Evolutionary conservation across 202 grass and related monocot species (phyloP).

Genomic region (Setaria viridis): DNA sequence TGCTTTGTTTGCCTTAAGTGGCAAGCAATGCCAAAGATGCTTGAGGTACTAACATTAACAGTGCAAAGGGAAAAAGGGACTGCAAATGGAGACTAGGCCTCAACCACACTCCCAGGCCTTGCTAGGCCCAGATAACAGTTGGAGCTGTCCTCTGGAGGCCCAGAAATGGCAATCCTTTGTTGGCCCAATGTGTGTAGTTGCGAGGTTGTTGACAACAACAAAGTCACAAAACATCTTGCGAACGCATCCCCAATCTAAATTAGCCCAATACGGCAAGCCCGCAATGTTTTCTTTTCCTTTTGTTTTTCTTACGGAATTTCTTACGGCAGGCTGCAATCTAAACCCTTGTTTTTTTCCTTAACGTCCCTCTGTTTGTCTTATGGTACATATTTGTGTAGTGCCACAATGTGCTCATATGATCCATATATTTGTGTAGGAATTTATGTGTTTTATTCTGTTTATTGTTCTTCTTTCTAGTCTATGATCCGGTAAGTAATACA

Average conservation of each 20-base stretch:
- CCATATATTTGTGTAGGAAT: too few species aligned
- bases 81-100: not conserved
- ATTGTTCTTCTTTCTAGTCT: too few species aligned
- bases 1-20: constrained; percentile 6
- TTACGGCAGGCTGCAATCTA: too few species aligned
- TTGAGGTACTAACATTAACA: not conserved
- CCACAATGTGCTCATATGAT: too few species aligned
- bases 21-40: constrained; percentile 24
- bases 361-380: too few species aligned
- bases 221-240: too few species aligned
- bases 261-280: not conserved
- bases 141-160: not conserved
- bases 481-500: too few species aligned
- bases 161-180: not conserved
- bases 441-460: too few species aligned
- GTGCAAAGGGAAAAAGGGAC: not conserved
- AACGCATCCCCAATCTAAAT: not conserved
- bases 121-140: not conserved
- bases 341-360: too few species aligned
- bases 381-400: too few species aligned
- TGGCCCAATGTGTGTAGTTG: not conserved
- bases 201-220: not conserved
- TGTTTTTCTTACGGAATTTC: too few species aligned
- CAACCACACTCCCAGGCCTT: not conserved
- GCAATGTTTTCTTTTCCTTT: not conserved